Conservation (phyloP, 257 asterid species). For the Plantago ovata region DNA sequence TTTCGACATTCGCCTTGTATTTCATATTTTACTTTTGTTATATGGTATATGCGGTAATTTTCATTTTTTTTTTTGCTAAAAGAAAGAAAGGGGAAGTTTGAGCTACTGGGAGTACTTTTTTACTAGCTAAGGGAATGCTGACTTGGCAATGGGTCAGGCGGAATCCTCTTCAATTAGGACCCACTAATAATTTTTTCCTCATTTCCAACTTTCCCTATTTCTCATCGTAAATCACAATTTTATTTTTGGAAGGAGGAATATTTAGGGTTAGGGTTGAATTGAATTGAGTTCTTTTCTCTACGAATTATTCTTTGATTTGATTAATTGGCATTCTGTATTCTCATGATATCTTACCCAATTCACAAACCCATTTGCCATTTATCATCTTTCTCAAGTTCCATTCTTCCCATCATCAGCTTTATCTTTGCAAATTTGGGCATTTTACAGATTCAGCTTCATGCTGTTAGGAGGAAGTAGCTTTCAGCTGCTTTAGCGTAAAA, state of each 20-base stretch:
- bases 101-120: not conserved
- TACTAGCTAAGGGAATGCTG: constrained; percentile 15
- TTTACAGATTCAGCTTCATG: constrained; percentile 23
- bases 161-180: constrained; percentile 15
- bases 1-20: no score
- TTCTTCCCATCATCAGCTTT: constrained; percentile 17
- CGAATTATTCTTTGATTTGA: constrained; percentile 24
- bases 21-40: no score
- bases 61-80: no score
- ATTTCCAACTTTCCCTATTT: constrained; percentile 3
- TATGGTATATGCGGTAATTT: no score
- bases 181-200: constrained; percentile 28
- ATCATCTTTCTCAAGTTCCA: constrained; percentile 2
- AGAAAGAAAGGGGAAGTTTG: no score
- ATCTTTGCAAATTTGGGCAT: constrained; percentile 11
- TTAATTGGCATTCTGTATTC: no score
- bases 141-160: constrained; percentile 17
- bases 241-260: constrained; percentile 26
- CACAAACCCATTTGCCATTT: constrained; percentile 9
- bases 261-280: constrained; percentile 35
- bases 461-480: constrained; percentile 12
- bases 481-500: constrained; percentile 20
- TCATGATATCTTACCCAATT: not conserved
- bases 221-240: no score
- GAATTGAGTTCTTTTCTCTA: constrained; percentile 15